These are phyloP conservation scores for Cydonia oblonga DNA, from an alignment of 331 rosid species.

Conservation along the genomic window DNA sequence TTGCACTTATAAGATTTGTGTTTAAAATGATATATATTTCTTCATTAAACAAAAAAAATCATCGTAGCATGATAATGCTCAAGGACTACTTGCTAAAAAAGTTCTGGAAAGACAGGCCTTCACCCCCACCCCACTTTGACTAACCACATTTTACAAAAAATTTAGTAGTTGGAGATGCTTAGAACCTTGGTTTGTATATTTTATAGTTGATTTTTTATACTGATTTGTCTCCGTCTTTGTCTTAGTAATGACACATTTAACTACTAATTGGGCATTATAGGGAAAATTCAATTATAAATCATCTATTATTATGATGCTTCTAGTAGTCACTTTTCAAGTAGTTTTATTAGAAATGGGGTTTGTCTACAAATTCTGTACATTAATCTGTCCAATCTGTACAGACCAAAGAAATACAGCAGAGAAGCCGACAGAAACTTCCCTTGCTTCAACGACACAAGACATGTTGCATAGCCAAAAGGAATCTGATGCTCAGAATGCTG, in stretches of 20 bases:
- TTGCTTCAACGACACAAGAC: conserved; percentile 56
- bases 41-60: neutral
- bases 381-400: conserved; percentile 21
- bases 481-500: conserved; percentile 44
- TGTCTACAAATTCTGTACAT: neutral
- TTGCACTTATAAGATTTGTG: neutral
- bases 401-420: conserved; percentile 52
- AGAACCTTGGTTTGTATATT: neutral
- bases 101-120: neutral
- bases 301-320: neutral
- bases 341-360: neutral
- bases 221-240: neutral
- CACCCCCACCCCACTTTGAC: neutral
- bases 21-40: neutral
- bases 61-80: neutral
- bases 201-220: neutral
- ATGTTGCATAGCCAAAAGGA: conserved; percentile 45
- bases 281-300: neutral
- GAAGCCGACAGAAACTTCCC: conserved; percentile 47
- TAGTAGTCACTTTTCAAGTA: neutral
- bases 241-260: neutral
- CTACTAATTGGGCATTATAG: neutral
- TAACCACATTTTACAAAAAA: neutral
- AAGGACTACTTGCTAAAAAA: neutral
- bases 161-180: neutral